These are phyloP conservation scores for Huiozyma sinensis DNA, from an alignment of 805 yeast species.

Conservation along the genomic window DNA sequence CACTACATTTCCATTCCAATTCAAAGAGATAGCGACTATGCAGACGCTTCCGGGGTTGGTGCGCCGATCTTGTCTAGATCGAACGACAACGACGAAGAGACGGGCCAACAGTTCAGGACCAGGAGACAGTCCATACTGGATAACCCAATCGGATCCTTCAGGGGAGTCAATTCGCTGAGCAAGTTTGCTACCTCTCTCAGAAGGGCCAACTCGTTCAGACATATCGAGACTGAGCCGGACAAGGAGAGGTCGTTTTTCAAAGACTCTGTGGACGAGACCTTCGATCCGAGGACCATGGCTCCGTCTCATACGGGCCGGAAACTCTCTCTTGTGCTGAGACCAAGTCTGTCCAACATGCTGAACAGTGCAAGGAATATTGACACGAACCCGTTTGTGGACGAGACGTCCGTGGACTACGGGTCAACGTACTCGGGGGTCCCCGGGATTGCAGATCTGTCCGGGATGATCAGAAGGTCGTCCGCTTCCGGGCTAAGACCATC, in stretches of 20 bases:
- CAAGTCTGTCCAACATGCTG: slow-evolving; percentile 4
- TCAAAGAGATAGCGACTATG: slow-evolving; percentile 6
- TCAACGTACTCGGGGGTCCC: slow-evolving; percentile 18
- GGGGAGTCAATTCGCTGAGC: slow-evolving; percentile 57
- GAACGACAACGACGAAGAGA: too few species aligned
- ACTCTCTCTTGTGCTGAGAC: slow-evolving; percentile 32
- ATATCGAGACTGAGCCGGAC: slow-evolving; percentile 35
- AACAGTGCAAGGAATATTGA: neutral
- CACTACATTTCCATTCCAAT: slow-evolving; percentile 27
- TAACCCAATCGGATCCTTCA: slow-evolving; percentile 46
- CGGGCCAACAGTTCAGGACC: too few species aligned
- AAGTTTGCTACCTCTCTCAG: slow-evolving; percentile 71
- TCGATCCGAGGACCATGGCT: slow-evolving; percentile 57
- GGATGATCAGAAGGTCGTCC: neutral
- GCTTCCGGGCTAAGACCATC: slow-evolving; percentile 27
- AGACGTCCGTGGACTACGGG: slow-evolving; percentile 31
- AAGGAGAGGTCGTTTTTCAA: slow-evolving; percentile 51
- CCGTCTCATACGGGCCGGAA: slow-evolving; percentile 57
- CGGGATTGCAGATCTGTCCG: neutral
- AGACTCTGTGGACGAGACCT: slow-evolving; percentile 49
- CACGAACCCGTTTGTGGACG: slow-evolving; percentile 5
- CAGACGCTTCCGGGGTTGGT: too few species aligned
- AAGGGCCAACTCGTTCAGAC: slow-evolving; percentile 67
- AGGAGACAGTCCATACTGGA: slow-evolving; percentile 31
- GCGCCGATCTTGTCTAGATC: too few species aligned